Base-by-base conservation (phyloP, 352 stramenopile genomes). In the Globisporangium carolinianum region DNA sequence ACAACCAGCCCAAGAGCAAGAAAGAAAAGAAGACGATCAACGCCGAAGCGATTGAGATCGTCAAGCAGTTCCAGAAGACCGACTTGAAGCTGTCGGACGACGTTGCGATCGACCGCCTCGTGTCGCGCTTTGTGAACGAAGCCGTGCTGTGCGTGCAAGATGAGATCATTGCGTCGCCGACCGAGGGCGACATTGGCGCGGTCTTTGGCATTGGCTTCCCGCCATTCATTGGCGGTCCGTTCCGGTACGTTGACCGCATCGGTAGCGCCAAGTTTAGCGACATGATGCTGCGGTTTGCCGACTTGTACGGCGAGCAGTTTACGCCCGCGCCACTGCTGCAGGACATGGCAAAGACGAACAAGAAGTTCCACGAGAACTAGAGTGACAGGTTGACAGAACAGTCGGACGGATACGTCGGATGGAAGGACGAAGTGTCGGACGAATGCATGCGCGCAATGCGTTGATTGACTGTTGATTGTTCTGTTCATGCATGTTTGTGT, bases 201-300 rank as follows among this genome's bases (percentile, higher is more conserved):
- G 95, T 99, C 17, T 99, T 99, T 73, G 97, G 97, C 63, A 98
- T 98, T 60, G 97, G 97, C 57, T 99, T 99, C 76, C 93, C 95
- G 38, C 97, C 96, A 47, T 99, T 99, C 83, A 89, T 96, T 47
- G 97, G 97, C 11, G 97, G 97, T 35, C 96, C 96, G 32, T 99
- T 99, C 89, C 84, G 94, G 47, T 95, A 98, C 61, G 75, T 99
- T 15, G 97, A 99, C 79, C 77, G 83, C 58, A 63, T 98, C 24
- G 97, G 96, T 57, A 95, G 87, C 62, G 67, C 83, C 51, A 95
- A 97, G 67, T 98, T 97, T 68, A 95, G 96, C 52, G 94, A 98
- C 67, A 96, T 93, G 79, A 98, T 99, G 91, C 89, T 98, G 60
- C 75, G 83, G 53, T 98, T 97, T 69, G 92, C 95, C 9, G 93